These are phyloP conservation scores for Thinopyrum elongatum DNA, from an alignment of 176 grass and related monocot species.

Conservation along the genomic window DNA sequence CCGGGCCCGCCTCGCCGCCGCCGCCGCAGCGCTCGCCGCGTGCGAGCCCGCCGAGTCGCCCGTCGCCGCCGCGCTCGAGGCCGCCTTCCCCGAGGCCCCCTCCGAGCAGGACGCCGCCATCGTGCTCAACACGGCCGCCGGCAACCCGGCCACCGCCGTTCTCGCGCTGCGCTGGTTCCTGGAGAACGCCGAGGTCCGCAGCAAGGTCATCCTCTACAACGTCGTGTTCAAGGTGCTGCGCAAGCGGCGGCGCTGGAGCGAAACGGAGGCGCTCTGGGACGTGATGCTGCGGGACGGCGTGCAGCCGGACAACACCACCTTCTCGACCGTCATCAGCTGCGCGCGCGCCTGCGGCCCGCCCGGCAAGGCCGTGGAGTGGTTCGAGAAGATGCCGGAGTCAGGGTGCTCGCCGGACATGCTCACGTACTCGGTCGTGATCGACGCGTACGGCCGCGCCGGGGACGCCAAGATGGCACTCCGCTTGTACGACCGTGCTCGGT, in stretches of 20 bases:
- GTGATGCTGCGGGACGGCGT: constrained; percentile 59
- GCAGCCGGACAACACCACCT: constrained; percentile 76
- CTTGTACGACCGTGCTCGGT: constrained; percentile 71
- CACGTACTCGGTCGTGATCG: constrained; percentile 73
- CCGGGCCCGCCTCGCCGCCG: constrained; percentile 45
- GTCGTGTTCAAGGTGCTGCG: constrained; percentile 75
- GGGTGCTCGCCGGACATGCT: constrained; percentile 69
- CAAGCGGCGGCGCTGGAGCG: constrained; percentile 64
- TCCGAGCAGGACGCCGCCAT: constrained; percentile 83
- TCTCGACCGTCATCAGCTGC: constrained; percentile 78
- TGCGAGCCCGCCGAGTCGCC: constrained; percentile 35
- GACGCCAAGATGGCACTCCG: constrained; percentile 61
- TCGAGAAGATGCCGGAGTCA: constrained; percentile 80
- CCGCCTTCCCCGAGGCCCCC: constrained; percentile 40
- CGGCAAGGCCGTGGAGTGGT: constrained; percentile 80
- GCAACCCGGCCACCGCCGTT: constrained; percentile 37
- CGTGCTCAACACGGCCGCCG: constrained; percentile 59
- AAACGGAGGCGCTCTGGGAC: constrained; percentile 61
- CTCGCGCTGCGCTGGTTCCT: constrained; percentile 84
- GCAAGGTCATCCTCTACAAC: constrained; percentile 80
- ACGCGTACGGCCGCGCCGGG: constrained; percentile 66
- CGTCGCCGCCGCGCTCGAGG: constrained; percentile 45
- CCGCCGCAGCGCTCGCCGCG: constrained; percentile 51
- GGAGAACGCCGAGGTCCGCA: constrained; percentile 44
- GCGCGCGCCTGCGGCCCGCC: constrained; percentile 60